Evolutionary conservation across 2,329 filamentous ascomycete genomes (phyloP).

Genomic region (Metarhizium robertsii): DNA sequence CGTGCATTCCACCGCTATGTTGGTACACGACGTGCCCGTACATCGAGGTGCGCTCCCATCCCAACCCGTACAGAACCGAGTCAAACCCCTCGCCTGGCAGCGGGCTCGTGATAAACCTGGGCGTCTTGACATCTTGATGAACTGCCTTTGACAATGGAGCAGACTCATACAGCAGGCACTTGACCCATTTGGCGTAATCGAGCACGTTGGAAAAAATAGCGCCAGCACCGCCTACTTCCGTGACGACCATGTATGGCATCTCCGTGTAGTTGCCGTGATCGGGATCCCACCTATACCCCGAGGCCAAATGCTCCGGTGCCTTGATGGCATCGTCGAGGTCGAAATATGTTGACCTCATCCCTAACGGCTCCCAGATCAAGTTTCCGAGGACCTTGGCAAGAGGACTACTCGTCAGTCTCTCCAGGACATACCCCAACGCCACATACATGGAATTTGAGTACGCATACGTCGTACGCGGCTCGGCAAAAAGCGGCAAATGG

Average conservation of each 20-base stretch:
- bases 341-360: slow-evolving; percentile 35
- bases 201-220: slow-evolving; percentile 34
- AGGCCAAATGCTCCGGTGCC: slow-evolving; percentile 24
- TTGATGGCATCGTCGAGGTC: slow-evolving; percentile 17
- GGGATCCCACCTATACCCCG: slow-evolving; percentile 32
- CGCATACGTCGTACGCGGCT: slow-evolving; percentile 34
- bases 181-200: slow-evolving; percentile 44
- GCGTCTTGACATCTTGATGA: slow-evolving; percentile 20
- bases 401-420: slow-evolving; percentile 25
- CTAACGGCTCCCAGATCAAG: slow-evolving; percentile 34
- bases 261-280: slow-evolving; percentile 12
- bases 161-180: slow-evolving; percentile 29
- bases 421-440: slow-evolving; percentile 33
- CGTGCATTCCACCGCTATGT: slow-evolving; percentile 19
- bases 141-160: slow-evolving; percentile 15
- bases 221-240: slow-evolving; percentile 29
- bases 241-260: slow-evolving; percentile 16
- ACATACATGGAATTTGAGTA: slow-evolving; percentile 44
- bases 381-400: slow-evolving; percentile 31
- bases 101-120: slow-evolving; percentile 18
- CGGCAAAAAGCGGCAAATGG: slow-evolving; percentile 31
- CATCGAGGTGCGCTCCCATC: slow-evolving; percentile 18
- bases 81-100: slow-evolving; percentile 6
- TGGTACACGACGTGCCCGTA: slow-evolving; percentile 18
- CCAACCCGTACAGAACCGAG: slow-evolving; percentile 18